Evolutionary conservation across 208 protist genomes (phyloP).

Genomic region (Wallacemonas sp.): DNA sequence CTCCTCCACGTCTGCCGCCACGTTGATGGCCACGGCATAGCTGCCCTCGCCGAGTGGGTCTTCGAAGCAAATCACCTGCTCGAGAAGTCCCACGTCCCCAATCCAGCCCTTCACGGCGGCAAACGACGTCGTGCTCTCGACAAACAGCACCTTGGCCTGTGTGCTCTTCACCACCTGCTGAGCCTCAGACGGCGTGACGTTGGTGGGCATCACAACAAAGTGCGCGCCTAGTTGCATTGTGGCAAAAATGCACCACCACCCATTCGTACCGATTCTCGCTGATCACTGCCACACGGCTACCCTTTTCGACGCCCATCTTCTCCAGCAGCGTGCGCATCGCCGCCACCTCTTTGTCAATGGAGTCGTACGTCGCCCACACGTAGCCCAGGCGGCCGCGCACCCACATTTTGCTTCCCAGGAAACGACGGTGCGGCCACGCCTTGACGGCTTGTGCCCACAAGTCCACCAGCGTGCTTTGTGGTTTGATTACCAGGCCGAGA

Average conservation of each 20-base stretch:
- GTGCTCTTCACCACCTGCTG: conserved; percentile 83
- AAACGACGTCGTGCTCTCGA: conserved; percentile 81
- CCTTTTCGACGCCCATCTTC: conserved; percentile 82
- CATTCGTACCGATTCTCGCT: conserved; percentile 92
- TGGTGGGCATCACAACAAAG: conserved; percentile 88
- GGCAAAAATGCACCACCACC: conserved; percentile 88
- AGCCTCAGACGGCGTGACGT: conserved; percentile 85
- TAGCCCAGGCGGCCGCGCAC: conserved; percentile 84
- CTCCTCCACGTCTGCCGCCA: conserved; percentile 75
- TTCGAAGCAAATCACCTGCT: conserved; percentile 89
- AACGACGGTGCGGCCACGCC: conserved; percentile 78
- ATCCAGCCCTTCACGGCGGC: conserved; percentile 77
- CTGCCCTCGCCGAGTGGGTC: conserved; percentile 79
- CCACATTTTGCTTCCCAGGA: conserved; percentile 90
- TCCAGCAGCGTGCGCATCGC: conserved; percentile 79
- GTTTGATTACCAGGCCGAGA: conserved; percentile 83
- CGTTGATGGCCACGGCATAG: conserved; percentile 84
- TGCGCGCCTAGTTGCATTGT: conserved; percentile 86
- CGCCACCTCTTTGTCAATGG: conserved; percentile 73
- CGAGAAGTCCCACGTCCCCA: conserved; percentile 70
- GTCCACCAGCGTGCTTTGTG: conserved; percentile 84
- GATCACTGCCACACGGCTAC: conserved; percentile 83
- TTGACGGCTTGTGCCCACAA: conserved; percentile 84
- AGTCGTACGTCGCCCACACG: conserved; percentile 90
- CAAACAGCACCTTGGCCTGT: conserved; percentile 83